These are phyloP conservation scores for Dothideomycetes sp. DNA, from an alignment of 2,329 filamentous ascomycete species.

Conservation along the genomic window DNA sequence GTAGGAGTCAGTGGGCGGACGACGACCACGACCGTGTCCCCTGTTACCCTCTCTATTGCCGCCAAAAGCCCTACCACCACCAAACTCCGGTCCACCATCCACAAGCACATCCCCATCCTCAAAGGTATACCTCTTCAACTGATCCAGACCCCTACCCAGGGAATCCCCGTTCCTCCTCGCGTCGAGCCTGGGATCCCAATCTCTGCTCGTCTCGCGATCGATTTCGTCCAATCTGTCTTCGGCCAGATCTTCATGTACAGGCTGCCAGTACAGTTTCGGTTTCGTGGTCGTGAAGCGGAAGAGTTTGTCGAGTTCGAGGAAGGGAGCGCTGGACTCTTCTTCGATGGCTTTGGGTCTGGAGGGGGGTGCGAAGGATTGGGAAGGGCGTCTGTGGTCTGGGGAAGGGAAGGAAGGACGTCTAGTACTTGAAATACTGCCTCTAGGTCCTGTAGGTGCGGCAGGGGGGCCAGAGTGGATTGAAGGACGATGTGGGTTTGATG, in stretches of 20 bases:
- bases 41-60: slow-evolving; percentile 15
- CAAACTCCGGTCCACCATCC: slow-evolving; percentile 31
- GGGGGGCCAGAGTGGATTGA: slow-evolving; percentile 13
- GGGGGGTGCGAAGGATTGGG: not conserved
- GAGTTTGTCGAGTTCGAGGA: slow-evolving; percentile 50
- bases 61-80: slow-evolving; percentile 17
- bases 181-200: slow-evolving; percentile 27
- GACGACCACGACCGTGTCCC: slow-evolving; percentile 16
- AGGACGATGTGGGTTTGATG: slow-evolving; percentile 12
- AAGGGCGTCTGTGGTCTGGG: not conserved
- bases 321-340: slow-evolving; percentile 22
- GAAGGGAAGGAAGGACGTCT: slow-evolving; percentile 8
- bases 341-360: not conserved
- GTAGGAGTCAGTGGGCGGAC: slow-evolving; percentile 4
- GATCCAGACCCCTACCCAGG: slow-evolving; percentile 22
- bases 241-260: slow-evolving; percentile 56
- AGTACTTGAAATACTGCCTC: slow-evolving; percentile 16
- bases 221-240: slow-evolving; percentile 55
- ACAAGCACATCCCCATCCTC: slow-evolving; percentile 36
- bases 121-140: slow-evolving; percentile 34
- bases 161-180: slow-evolving; percentile 22
- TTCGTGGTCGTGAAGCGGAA: slow-evolving; percentile 53
- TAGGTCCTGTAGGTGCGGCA: slow-evolving; percentile 25
- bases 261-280: slow-evolving; percentile 56
- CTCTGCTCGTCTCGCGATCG: slow-evolving; percentile 34